phyloP scores from a whole-genome alignment of 306 rosid species.

The Heteromeles arbutifolia region DNA sequence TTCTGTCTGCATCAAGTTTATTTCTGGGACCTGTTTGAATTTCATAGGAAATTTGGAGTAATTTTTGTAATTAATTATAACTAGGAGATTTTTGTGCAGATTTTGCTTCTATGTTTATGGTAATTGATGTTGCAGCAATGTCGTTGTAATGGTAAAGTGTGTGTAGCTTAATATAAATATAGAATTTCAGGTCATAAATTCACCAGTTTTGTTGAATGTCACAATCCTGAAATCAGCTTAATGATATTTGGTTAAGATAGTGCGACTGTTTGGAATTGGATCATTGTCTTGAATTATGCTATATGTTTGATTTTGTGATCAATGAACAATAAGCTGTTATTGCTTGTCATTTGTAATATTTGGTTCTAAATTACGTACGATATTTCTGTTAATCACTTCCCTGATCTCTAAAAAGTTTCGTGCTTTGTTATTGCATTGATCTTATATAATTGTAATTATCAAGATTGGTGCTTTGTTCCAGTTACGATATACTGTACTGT shows the following conservation, averaged over 20 bases:
- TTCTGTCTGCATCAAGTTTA: neutral
- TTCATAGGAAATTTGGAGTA: neutral
- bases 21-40: neutral
- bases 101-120: neutral
- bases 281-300: neutral
- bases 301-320: neutral
- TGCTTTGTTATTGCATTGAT: neutral
- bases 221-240: neutral
- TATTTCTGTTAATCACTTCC: neutral
- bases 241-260: neutral
- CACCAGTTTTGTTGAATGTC: too few species aligned
- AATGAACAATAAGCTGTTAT: neutral
- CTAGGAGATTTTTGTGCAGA: neutral
- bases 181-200: neutral
- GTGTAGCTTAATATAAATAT: neutral
- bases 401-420: neutral
- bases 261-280: neutral
- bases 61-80: neutral
- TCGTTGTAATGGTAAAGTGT: neutral
- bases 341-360: neutral
- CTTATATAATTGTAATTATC: neutral
- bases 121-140: constrained; percentile 11
- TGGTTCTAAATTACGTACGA: neutral
- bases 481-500: neutral
- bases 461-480: neutral